Conservation (phyloP, 495 filamentous ascomycete species). For the Clavariopsis aquatica region DNA sequence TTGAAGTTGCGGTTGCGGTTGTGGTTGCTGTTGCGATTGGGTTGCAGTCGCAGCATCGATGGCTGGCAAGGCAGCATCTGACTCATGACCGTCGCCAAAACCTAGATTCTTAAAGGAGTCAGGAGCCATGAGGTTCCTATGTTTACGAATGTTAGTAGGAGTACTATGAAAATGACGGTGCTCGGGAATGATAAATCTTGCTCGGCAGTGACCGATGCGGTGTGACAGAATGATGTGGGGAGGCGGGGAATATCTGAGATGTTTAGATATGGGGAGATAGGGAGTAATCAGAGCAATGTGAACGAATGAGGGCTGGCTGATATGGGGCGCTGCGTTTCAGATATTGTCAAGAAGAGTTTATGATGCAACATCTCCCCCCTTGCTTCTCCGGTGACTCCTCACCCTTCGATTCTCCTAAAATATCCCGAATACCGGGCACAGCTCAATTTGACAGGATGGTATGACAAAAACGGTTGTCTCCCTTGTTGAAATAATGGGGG, state of each 20-base stretch:
- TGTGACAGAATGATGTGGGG: slow-evolving; percentile 23
- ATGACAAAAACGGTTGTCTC: slow-evolving; percentile 22
- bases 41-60: slow-evolving; percentile 24
- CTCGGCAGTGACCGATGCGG: slow-evolving; percentile 29
- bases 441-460: slow-evolving; percentile 30
- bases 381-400: slow-evolving; percentile 1
- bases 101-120: slow-evolving; percentile 93
- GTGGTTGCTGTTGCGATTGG: slow-evolving; percentile 26
- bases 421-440: slow-evolving; percentile 19
- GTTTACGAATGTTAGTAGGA: slow-evolving; percentile 14
- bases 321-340: slow-evolving; percentile 27
- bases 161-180: not conserved
- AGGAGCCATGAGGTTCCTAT: slow-evolving; percentile 89
- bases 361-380: slow-evolving; percentile 14
- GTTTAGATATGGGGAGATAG: not conserved
- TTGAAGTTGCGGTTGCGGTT: slow-evolving; percentile 14
- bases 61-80: slow-evolving; percentile 13
- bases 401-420: slow-evolving; percentile 7
- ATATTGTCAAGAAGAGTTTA: slow-evolving; percentile 28
- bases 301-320: slow-evolving; percentile 23
- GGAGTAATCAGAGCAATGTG: slow-evolving; percentile 6
- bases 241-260: not conserved
- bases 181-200: slow-evolving; percentile 12
- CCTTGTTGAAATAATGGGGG: slow-evolving; percentile 23
- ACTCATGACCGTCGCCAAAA: slow-evolving; percentile 58